Base-by-base conservation (phyloP, 306 rosid species). In the Pueraria montana region DNA sequence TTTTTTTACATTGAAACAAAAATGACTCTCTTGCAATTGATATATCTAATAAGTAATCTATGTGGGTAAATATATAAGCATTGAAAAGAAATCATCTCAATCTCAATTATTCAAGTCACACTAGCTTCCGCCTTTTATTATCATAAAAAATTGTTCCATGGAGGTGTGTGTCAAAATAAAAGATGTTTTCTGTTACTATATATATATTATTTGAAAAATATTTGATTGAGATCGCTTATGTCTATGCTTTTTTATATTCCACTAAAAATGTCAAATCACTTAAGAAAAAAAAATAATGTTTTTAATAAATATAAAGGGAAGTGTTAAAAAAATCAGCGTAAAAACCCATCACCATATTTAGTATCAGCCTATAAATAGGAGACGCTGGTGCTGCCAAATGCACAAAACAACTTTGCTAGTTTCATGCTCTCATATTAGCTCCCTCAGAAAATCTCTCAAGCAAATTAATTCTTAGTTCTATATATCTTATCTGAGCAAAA, bases 341-440 rank as follows among this genome's bases (percentile, higher is more conserved):
- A n/a, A n/a, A n/a, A n/a, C n/a, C 3, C 24, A 18, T 36, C 16
- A 65, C 16, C 13, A 65, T 34, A 11, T 38, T 36, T 4, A 18
- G 16, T 18, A 10, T 40, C 0, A 68, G 74, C 18, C 38, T 68
- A 68, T 69, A 69, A 42, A 69, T 69, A 69, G 74, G 74, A 12
- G 38, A 42, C 17, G 11, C 55, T 20, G 55, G 55, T 16, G 0
- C 36, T 20, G 20, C 18, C 5, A 20, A 69, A 69, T 42, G 34
- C 32, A 69, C 12, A n/a, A 20, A 21, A 5, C 34, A 68, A 68
- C 26, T 17, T 27, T 2, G 10, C 17, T 30, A 30, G 7, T 65
- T 36, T 65, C 46, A 4, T 34, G 40, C 8, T 34, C 40, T 34
- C 40, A 4, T 34, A 5, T 65, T 56, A 56, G 34, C 13, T 63